Percentiles rank a stretch among this genome's conserved stretches.
These are phyloP conservation scores for Cercospora beticola DNA, from an alignment of 2,329 filamentous ascomycete genomes.

Conservation along the genomic window DNA sequence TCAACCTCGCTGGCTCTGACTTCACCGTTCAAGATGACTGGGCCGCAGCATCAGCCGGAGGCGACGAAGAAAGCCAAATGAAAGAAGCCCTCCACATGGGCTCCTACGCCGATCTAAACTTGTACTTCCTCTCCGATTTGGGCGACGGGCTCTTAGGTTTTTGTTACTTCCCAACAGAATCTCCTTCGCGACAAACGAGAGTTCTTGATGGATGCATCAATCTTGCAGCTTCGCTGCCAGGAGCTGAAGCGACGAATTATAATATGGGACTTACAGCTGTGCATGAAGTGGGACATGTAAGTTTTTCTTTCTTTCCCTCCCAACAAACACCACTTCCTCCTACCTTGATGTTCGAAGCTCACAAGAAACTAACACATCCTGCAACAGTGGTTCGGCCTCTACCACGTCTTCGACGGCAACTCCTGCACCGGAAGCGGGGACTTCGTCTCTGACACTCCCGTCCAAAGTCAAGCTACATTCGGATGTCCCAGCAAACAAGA, in stretches of 20 bases:
- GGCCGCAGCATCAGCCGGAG: slow-evolving; percentile 49
- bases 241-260: slow-evolving; percentile 48
- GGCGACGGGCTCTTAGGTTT: slow-evolving; percentile 26
- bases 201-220: slow-evolving; percentile 55
- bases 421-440: slow-evolving; percentile 44
- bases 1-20: slow-evolving; percentile 48
- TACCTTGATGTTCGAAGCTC: not conserved
- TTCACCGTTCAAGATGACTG: slow-evolving; percentile 53
- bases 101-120: slow-evolving; percentile 53
- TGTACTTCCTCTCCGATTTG: slow-evolving; percentile 58
- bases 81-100: slow-evolving; percentile 54
- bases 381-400: slow-evolving; percentile 28
- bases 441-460: slow-evolving; percentile 44
- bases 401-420: slow-evolving; percentile 46
- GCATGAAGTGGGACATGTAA: slow-evolving; percentile 44
- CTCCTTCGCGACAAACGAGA: slow-evolving; percentile 42
- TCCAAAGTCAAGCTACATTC: slow-evolving; percentile 43
- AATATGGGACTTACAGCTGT: slow-evolving; percentile 44
- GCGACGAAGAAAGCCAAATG: slow-evolving; percentile 44
- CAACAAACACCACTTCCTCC: too few species aligned
- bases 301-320: not conserved
- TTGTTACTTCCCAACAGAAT: slow-evolving; percentile 34
- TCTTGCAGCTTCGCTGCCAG: slow-evolving; percentile 53
- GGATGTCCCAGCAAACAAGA: slow-evolving; percentile 52
- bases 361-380: not conserved